Percentiles rank a stretch among this genome's conserved stretches.
Conservation (phyloP, 345 rosid species). For the Gossypium ekmanianum region DNA sequence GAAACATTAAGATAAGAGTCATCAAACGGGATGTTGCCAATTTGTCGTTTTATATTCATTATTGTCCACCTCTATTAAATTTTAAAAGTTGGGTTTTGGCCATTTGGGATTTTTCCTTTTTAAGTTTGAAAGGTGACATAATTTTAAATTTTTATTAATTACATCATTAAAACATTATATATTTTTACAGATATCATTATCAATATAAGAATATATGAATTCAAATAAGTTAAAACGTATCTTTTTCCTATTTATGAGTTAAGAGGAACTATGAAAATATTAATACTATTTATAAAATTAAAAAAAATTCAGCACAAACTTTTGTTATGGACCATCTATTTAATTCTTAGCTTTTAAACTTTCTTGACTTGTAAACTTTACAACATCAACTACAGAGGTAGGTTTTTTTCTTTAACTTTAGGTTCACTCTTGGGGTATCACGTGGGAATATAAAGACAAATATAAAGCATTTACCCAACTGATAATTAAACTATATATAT, state of each 20-base stretch:
- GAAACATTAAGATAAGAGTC: neutral
- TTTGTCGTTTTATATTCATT: neutral
- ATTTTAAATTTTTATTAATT: neutral
- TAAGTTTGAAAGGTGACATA: neutral
- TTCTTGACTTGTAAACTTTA: neutral
- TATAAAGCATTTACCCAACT: too few relatives aligned
- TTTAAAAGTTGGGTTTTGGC: neutral
- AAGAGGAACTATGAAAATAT: too few relatives aligned
- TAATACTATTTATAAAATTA: too few relatives aligned
- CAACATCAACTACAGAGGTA: neutral
- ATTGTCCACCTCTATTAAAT: neutral
- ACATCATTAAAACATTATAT: too few relatives aligned
- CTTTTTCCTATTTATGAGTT: too few relatives aligned
- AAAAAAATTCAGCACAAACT: too few relatives aligned
- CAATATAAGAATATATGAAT: fast-evolving
- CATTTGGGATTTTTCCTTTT: neutral
- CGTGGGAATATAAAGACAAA: neutral
- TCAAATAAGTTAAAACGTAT: too few relatives aligned
- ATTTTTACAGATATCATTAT: too few relatives aligned
- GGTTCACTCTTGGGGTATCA: neutral
- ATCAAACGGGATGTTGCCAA: neutral
- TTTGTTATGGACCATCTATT: too few relatives aligned
- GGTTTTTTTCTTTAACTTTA: neutral
- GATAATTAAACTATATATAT: too few relatives aligned
- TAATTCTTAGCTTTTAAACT: neutral